Conservation (phyloP, 2,329 filamentous ascomycete genomes). For the Microsporum audouinii region DNA sequence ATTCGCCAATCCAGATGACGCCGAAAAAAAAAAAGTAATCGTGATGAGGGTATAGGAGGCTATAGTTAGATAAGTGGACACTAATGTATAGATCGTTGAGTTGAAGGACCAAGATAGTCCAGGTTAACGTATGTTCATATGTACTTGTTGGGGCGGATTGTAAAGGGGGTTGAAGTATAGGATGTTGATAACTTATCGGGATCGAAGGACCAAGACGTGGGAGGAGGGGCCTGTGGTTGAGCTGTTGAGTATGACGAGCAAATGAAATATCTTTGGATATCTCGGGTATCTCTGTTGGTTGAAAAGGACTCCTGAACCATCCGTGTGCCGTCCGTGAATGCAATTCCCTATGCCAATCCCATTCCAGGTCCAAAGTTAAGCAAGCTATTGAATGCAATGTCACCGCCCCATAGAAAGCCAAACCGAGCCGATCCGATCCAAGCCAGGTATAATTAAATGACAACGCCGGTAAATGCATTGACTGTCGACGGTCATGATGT, state of each 20-base stretch:
- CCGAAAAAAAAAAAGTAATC: background rate
- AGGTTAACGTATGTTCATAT: background rate
- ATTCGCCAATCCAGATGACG: background rate
- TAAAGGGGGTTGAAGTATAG: background rate
- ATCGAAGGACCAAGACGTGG: background rate
- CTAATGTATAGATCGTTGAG: background rate
- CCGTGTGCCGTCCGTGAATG: background rate
- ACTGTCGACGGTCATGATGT: slow-evolving; percentile 1
- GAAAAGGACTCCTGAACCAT: background rate
- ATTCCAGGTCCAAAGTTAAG: background rate
- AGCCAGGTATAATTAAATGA: background rate
- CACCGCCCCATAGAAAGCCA: background rate
- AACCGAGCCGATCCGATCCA: background rate
- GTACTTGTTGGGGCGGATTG: background rate
- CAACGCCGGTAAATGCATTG: slow-evolving; percentile 3
- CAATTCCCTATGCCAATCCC: background rate
- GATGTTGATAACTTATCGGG: background rate
- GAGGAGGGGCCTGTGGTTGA: background rate
- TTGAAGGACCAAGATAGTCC: background rate
- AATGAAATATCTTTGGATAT: background rate
- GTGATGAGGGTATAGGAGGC: background rate
- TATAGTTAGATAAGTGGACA: background rate
- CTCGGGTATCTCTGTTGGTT: background rate
- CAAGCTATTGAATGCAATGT: background rate
- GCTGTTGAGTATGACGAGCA: background rate